Conservation (phyloP, 768 basidiomycete species). For the Suillus occidentalis region DNA sequence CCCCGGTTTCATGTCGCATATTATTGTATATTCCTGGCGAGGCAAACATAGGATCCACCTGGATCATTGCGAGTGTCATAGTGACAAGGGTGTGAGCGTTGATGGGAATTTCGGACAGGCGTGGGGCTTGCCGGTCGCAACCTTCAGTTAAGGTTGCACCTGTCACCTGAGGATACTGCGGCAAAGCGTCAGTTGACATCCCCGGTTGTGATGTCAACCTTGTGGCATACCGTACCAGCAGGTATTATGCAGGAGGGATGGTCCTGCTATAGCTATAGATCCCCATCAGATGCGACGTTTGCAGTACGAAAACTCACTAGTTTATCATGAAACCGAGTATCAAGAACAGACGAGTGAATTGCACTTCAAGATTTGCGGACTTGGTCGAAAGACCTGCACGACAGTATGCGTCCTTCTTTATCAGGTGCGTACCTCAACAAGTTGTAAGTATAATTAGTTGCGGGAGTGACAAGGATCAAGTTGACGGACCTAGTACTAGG, state of each 20-base stretch:
- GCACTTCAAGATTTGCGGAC: neutral
- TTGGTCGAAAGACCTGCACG: neutral
- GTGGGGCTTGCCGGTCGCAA: conserved; percentile 6
- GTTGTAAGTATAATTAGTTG: neutral
- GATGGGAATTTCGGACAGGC: no score
- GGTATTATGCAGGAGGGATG: conserved; percentile 13
- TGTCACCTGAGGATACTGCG: conserved; percentile 4
- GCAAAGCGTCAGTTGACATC: conserved; percentile 23
- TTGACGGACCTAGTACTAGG: no score
- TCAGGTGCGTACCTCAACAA: neutral
- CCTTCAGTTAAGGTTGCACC: neutral
- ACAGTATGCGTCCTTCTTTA: neutral
- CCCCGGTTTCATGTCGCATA: no score
- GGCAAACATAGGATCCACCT: conserved; percentile 14
- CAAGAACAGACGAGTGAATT: neutral
- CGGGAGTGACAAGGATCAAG: neutral
- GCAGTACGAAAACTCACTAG: neutral
- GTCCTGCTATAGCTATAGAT: conserved; percentile 3
- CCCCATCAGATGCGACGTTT: conserved; percentile 7
- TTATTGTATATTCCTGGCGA: no score
- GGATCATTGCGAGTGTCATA: conserved; percentile 20
- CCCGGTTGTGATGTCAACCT: conserved; percentile 16
- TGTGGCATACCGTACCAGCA: conserved; percentile 19
- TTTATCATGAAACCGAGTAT: conserved; percentile 12
- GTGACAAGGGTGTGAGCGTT: conserved; percentile 17